Evolutionary conservation across 305 asterid genomes (phyloP).

Genomic region (Plantago rigida): DNA sequence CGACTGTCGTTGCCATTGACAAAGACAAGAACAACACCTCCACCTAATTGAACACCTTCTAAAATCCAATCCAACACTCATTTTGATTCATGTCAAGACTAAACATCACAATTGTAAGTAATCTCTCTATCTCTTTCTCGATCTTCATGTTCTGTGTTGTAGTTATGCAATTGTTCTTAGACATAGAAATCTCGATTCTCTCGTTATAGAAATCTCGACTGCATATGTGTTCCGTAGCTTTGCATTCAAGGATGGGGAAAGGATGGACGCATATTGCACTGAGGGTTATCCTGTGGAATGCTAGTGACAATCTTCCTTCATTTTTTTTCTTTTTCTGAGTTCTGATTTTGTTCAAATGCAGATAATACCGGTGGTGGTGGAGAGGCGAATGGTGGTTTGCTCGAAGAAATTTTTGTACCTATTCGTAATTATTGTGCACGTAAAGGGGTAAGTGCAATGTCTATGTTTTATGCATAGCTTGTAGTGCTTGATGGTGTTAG

Average conservation of each 20-base stretch:
- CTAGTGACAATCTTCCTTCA: no score
- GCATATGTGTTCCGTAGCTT: no score
- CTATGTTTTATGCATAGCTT: not conserved
- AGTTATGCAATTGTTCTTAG: not conserved
- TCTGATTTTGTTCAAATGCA: conserved; percentile 4
- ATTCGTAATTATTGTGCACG: conserved; percentile 52
- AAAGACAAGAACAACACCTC: conserved; percentile 46
- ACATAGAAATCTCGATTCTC: not conserved
- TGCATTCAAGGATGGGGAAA: no score
- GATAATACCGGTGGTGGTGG: conserved; percentile 19
- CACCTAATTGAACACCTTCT: conserved; percentile 50
- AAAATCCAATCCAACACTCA: conserved; percentile 25
- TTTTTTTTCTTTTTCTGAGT: not conserved
- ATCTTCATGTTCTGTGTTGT: not conserved
- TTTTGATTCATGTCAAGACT: conserved; percentile 48
- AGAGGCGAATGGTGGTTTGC: conserved; percentile 29
- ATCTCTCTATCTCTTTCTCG: conserved; percentile 19
- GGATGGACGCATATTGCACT: not conserved
- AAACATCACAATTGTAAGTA: conserved; percentile 39
- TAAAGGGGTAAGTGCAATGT: conserved; percentile 41
- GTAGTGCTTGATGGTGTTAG: no score
- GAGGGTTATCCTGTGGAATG: no score
- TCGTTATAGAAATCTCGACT: not conserved
- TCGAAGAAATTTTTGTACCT: conserved; percentile 40
- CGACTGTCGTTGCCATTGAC: conserved; percentile 51